phyloP scores from a whole-genome alignment of 2,329 filamentous ascomycete genomes.

The Sphaerulina musiva region DNA sequence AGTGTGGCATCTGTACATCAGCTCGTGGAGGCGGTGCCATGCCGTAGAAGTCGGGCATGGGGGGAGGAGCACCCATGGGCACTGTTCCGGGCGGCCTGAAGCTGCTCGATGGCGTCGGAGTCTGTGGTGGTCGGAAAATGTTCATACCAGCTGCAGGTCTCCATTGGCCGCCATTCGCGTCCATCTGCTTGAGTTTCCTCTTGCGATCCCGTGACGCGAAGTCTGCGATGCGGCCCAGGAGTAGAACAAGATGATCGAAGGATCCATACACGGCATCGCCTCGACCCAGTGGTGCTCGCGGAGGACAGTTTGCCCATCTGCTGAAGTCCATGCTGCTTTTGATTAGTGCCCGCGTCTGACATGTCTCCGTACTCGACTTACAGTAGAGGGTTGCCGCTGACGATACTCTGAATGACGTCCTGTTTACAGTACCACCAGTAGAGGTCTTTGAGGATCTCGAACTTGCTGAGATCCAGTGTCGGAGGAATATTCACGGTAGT shows the following conservation, averaged over 20 bases:
- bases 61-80: slow-evolving; percentile 6
- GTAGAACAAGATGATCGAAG: slow-evolving; percentile 76
- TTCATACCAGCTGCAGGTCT: slow-evolving; percentile 47
- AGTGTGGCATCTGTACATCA: slow-evolving; percentile 39
- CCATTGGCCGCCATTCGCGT: slow-evolving; percentile 53
- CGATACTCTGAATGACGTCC: slow-evolving; percentile 82
- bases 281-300: slow-evolving; percentile 70
- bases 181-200: slow-evolving; percentile 66
- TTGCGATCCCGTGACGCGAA: slow-evolving; percentile 72
- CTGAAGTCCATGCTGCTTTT: slow-evolving; percentile 64
- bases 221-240: slow-evolving; percentile 71
- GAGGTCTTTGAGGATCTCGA: slow-evolving; percentile 74
- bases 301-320: slow-evolving; percentile 79
- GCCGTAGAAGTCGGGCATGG: slow-evolving; percentile 48
- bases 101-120: slow-evolving; percentile 9
- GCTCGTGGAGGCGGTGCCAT: slow-evolving; percentile 41
- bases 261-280: slow-evolving; percentile 78
- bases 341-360: slow-evolving; percentile 1
- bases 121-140: slow-evolving; percentile 34
- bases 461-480: slow-evolving; percentile 62
- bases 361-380: slow-evolving; percentile 45
- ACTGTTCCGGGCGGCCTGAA: background rate
- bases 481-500: slow-evolving; percentile 28
- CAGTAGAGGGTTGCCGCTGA: slow-evolving; percentile 81
- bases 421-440: slow-evolving; percentile 97